Percentiles rank a stretch among this genome's conserved stretches.
These are phyloP conservation scores for Micromonas pusilla DNA, from an alignment of 139 green algal species.

Conservation along the genomic window DNA sequence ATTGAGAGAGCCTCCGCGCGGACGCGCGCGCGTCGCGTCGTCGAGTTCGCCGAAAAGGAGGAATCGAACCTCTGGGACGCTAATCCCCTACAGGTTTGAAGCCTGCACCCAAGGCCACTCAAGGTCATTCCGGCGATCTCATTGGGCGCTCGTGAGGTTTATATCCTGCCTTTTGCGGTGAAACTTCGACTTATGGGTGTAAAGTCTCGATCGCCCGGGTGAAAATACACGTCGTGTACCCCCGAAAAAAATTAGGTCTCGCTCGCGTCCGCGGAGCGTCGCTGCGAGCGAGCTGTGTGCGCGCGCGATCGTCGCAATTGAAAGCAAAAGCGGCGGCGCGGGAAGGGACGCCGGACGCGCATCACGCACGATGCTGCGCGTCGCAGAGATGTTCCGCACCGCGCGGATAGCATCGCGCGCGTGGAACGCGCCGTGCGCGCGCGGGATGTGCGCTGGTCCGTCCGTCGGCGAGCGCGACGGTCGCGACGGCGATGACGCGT, in stretches of 20 bases:
- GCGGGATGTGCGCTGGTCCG: neutral
- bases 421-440: too few species aligned
- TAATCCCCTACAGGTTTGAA: constrained; percentile 36
- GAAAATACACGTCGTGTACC: constrained; percentile 1
- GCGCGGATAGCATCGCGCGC: too few species aligned
- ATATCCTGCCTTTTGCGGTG: neutral
- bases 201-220: neutral
- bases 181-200: neutral
- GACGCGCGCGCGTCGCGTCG: too few species aligned
- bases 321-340: too few species aligned
- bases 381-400: too few species aligned
- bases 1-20: too few species aligned
- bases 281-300: too few species aligned
- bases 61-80: constrained; percentile 36
- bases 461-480: neutral
- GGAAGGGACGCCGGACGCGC: too few species aligned
- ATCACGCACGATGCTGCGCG: too few species aligned
- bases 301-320: too few species aligned
- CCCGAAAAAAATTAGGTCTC: too few species aligned
- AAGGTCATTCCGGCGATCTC: constrained; percentile 23
- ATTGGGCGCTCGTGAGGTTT: neutral
- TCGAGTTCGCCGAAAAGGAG: constrained; percentile 25
- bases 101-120: constrained; percentile 27
- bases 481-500: neutral
- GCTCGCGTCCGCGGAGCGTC: too few species aligned